Base-by-base conservation (phyloP, 495 filamentous ascomycete genomes). In the Pyrenopolyporus hunteri region DNA sequence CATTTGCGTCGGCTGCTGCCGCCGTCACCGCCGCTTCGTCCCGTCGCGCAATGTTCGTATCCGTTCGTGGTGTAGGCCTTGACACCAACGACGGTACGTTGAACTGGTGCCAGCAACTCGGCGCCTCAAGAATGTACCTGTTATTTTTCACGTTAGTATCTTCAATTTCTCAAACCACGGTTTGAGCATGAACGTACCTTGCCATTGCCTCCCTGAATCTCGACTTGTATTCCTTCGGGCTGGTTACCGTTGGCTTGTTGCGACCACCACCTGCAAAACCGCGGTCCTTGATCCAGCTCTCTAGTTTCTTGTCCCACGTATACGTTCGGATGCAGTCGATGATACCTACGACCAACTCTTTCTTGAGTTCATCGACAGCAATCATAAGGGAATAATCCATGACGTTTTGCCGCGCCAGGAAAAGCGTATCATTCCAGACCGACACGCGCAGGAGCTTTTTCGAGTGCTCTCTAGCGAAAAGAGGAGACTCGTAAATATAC, bases 371-470 rank as follows among this genome's bases (percentile, higher is more conserved):
- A 67, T 98, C 93, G 39, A 99, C 92, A 13, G 94, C 94, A 39
- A 97, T 91, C 94, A 99, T 99, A 28, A 99, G 80, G 16, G 89
- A 93, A 75, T 99, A 99, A 72, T 99, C 94, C 94, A 99, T 99
- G 43, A 99, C 94, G 62, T 98, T 89, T 69, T 96, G 92, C 31
- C 89, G 83, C 9, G 88, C 88, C 19, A 98, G 74, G 77, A 97
- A 99, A 13, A 98, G 79, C 4, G 94, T 99, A 69, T 99, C 94
- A 70, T 99, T 99, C 86, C 90, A 97, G 80, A 74, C 91, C 78
- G 72, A 92, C 78, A 89, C 87, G 44, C 87, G 79, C n/a, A 97
- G 79, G 8, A 96, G 79, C 63, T 90, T 93, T 78, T 96, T 96
- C 9, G 89, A 89, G 71, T 97, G 93, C 68, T 98, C 94, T 13